Evolutionary conservation across 169 alveolate genomes (phyloP).

Genomic region (Ophryocystis elektroscirrha): DNA sequence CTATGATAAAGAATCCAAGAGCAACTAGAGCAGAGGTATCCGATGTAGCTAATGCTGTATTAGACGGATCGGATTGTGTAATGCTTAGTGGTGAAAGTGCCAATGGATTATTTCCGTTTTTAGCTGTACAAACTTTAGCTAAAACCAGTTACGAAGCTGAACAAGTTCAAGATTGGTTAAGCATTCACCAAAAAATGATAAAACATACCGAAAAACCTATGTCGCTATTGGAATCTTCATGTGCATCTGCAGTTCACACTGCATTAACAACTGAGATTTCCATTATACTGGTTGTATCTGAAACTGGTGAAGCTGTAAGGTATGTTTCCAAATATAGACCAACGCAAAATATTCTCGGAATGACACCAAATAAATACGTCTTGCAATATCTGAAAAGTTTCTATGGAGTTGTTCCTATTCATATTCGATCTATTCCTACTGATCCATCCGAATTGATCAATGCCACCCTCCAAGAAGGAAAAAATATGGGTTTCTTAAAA

Average conservation of each 20-base stretch:
- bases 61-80: constrained; percentile 93
- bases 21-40: constrained; percentile 98
- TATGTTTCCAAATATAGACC: constrained; percentile 86
- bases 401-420: no score
- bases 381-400: no score
- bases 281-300: constrained; percentile 74
- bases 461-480: no score
- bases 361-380: no score
- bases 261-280: constrained; percentile 43
- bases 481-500: no score
- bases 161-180: no score
- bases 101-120: constrained; percentile 52
- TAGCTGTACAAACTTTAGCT: constrained; percentile 49
- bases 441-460: no score
- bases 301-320: constrained; percentile 82
- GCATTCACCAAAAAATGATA: no score
- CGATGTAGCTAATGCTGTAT: constrained; percentile 94
- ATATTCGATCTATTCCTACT: no score
- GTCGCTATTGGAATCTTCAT: constrained; percentile 39
- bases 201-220: no score
- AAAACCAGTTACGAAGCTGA: constrained; percentile 64
- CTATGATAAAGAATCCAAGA: constrained; percentile 79
- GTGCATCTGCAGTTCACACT: constrained; percentile 37
- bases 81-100: constrained; percentile 78
- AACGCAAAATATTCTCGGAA: constrained; percentile 17